These are phyloP conservation scores for Acer campestre DNA, from an alignment of 345 rosid genomes.

Conservation along the genomic window DNA sequence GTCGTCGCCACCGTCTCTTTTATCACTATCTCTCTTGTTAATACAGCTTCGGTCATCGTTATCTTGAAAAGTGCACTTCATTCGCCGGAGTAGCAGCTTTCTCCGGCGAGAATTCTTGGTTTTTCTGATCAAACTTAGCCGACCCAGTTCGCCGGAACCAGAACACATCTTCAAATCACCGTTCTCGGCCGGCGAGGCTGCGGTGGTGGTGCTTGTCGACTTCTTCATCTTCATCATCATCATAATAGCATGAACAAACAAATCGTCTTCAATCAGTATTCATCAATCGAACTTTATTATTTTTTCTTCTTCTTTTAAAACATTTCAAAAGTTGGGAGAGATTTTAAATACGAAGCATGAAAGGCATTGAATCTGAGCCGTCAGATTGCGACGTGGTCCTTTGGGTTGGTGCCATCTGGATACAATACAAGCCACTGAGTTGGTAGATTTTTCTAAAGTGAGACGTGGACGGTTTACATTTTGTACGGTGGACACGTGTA, in stretches of 20 bases:
- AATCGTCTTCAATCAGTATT: background rate
- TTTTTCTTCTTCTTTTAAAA: background rate
- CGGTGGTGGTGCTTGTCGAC: background rate
- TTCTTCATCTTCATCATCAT: background rate
- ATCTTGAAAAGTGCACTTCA: conserved; percentile 30
- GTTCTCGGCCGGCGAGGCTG: background rate
- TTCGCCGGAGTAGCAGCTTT: conserved; percentile 30
- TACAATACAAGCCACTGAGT: background rate
- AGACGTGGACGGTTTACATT: conserved; percentile 40
- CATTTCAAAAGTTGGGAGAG: background rate
- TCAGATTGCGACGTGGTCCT: conserved; percentile 5
- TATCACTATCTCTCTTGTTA: background rate
- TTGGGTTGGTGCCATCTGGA: conserved; percentile 43
- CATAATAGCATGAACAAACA: conserved; percentile 31
- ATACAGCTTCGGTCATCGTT: background rate
- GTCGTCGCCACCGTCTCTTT: background rate
- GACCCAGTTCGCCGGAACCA: conserved; percentile 19
- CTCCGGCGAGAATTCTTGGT: conserved; percentile 36
- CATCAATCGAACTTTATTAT: background rate
- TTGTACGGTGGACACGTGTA: conserved; percentile 36
- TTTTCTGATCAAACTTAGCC: conserved; percentile 20
- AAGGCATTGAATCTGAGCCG: conserved; percentile 31
- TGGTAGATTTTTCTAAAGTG: conserved; percentile 21
- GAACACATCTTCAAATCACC: conserved; percentile 6
- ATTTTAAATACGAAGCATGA: background rate